Percentiles rank a stretch among this genome's conserved stretches.
These are phyloP conservation scores for Pichia gijzeniarum DNA, from an alignment of 805 yeast genomes.

Conservation along the genomic window DNA sequence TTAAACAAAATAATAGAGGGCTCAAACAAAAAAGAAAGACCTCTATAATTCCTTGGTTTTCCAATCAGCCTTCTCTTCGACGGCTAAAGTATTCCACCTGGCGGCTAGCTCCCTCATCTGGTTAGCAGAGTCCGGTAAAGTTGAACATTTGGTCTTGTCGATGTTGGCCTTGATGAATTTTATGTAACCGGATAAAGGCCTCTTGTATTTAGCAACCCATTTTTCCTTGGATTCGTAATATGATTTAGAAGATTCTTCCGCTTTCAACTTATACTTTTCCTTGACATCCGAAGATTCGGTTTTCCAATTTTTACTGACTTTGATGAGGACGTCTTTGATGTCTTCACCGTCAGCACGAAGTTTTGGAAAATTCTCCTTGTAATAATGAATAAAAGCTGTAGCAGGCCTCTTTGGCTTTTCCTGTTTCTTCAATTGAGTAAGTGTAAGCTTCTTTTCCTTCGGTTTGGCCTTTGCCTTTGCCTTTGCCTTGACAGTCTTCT, in stretches of 20 bases:
- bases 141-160: constrained; percentile 11
- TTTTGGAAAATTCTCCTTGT: constrained; percentile 13
- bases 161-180: constrained; percentile 18
- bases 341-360: constrained; percentile 4
- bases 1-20: background rate
- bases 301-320: constrained; percentile 19
- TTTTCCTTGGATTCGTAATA: constrained; percentile 15
- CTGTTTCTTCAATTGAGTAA: constrained; percentile 7
- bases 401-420: constrained; percentile 22
- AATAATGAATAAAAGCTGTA: constrained; percentile 15
- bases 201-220: constrained; percentile 23
- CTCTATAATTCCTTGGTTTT: constrained; percentile 9
- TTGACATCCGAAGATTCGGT: constrained; percentile 16
- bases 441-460: constrained; percentile 9
- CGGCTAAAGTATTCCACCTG: constrained; percentile 20
- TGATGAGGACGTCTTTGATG: constrained; percentile 9
- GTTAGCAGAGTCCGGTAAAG: constrained; percentile 14
- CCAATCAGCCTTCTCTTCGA: constrained; percentile 21
- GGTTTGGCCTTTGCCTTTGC: background rate
- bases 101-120: constrained; percentile 18
- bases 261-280: constrained; percentile 10
- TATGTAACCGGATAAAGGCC: constrained; percentile 19
- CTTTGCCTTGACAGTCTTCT: constrained; percentile 6
- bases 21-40: too few species aligned
- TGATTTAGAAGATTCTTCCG: constrained; percentile 4